Percentiles rank a stretch among this genome's conserved stretches.
Conservation (phyloP, 495 filamentous ascomycete genomes). For the Copromyces sp. region DNA sequence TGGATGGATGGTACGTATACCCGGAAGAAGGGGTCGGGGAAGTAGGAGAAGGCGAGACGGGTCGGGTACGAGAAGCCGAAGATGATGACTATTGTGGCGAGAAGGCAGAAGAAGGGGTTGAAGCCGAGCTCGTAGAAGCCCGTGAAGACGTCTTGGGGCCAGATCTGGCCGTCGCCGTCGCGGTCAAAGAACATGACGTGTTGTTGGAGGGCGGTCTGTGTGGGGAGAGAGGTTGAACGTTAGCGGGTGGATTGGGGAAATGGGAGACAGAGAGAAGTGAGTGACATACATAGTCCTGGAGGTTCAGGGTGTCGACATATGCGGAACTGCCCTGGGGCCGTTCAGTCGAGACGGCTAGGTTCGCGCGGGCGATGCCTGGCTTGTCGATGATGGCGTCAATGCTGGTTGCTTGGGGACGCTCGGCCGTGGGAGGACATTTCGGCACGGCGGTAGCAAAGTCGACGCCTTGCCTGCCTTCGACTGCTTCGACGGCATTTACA, state of each 20-base stretch:
- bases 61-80: constrained; percentile 43
- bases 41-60: constrained; percentile 30
- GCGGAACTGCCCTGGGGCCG: constrained; percentile 24
- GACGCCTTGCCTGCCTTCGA: neutral
- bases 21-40: constrained; percentile 33
- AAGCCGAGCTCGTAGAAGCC: constrained; percentile 46
- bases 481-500: neutral
- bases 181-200: constrained; percentile 44
- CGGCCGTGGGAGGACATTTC: neutral
- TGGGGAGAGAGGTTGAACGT: constrained; percentile 2
- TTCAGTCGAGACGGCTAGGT: constrained; percentile 21
- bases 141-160: constrained; percentile 40
- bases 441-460: constrained; percentile 5
- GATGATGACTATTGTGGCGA: constrained; percentile 40
- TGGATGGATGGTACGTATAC: constrained; percentile 40
- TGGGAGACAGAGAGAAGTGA: neutral
- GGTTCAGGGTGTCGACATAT: neutral
- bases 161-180: constrained; percentile 39
- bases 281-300: constrained; percentile 2
- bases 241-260: neutral
- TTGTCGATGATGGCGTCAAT: constrained; percentile 6
- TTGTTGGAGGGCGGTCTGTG: constrained; percentile 38
- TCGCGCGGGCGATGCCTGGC: constrained; percentile 25
- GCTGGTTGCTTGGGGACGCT: constrained; percentile 9
- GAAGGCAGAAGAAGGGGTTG: constrained; percentile 33